Percentiles rank a stretch among this genome's conserved stretches.
phyloP scores from a whole-genome alignment of 116 monocot species.

The Phalaenopsis hybrid region DNA sequence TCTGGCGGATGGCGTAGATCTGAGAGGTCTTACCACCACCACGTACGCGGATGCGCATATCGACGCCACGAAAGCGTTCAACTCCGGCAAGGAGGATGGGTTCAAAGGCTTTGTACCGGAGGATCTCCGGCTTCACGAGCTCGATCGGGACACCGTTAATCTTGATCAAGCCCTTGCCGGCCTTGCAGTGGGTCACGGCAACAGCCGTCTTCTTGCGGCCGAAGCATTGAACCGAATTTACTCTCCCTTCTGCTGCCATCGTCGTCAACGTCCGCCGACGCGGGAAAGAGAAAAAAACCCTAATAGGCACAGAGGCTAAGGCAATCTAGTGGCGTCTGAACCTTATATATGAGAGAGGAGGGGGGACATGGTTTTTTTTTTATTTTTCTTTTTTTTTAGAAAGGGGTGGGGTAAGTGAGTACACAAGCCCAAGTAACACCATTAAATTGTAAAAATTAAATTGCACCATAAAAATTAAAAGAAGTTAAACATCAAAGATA shows the following conservation, averaged over 20 bases:
- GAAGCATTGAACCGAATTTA: constrained; percentile 36
- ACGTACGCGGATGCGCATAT: constrained; percentile 33
- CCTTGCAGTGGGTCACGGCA: constrained; percentile 41
- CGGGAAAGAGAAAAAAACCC: constrained; percentile 6
- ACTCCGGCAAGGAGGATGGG: constrained; percentile 43
- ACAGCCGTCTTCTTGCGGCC: constrained; percentile 46
- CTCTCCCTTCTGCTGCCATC: background rate
- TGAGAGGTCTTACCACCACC: constrained; percentile 41
- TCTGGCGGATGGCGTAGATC: constrained; percentile 55
- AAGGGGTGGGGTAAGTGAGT: too few species aligned
- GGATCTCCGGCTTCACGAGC: constrained; percentile 49
- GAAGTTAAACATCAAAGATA: too few species aligned
- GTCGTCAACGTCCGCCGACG: background rate
- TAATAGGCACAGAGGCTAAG: background rate
- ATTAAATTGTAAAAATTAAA: too few species aligned
- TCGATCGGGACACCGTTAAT: constrained; percentile 50
- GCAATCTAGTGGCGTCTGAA: too few species aligned
- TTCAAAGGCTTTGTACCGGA: constrained; percentile 48
- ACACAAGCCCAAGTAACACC: too few species aligned
- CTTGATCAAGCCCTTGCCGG: constrained; percentile 42
- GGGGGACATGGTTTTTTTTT: too few species aligned
- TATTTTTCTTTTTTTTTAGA: too few species aligned
- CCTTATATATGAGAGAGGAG: too few species aligned
- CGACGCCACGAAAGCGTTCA: constrained; percentile 36
- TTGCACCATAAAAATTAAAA: too few species aligned